Evolutionary conservation across 495 filamentous ascomycete genomes (phyloP), one percentile per base, ranked within the genome.

Genomic region (Aspergillus sclerotioniger): DNA sequence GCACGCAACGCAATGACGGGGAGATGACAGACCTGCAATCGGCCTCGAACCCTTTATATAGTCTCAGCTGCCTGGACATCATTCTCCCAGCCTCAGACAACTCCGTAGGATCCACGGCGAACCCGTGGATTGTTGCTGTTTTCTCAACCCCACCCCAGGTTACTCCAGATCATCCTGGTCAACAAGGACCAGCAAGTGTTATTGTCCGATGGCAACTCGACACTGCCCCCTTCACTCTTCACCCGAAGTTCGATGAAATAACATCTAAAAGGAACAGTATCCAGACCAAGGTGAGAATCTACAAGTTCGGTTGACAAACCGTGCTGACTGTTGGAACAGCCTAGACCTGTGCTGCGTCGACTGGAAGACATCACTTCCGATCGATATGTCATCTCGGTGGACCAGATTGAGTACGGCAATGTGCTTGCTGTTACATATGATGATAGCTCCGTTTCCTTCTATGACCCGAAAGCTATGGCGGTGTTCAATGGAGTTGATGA

Each of bases 161-260:
- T 56, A 70, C 70, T 52, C 75, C 66, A 59, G 76, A 72, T 74
- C 78, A 67, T 45, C 73, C 84, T 25, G 83, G 82, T 33, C 78
- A 82, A 31, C 82, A 85, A 61, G 84, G 84, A 16, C 72, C 80
- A 3, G 79, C 83, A 57, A 91, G 84, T 61, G 80, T 90, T 29
- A 82, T 95, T 53, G 85, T 87, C 31, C 81, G 87, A 54, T 96
- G 90, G 91, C 86, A 92, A 59, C 67, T 94, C n/a, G 73, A 86
- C 8, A 74, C 69, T 37, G 78, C 84, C 16, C 76, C 82, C 32
- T 78, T 82, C 21, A 74, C 72, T 7, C 76, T 93, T 10, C 88
- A 92, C 64, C 69, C 85, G 2, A 87, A 85, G 51, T 92, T 95
- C 62, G 85, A 88, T 54, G 88, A 92, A 62, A 75, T 92, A 35